A percentile compares a stretch with the other conserved stretches of the same genome.
Evolutionary conservation across 208 protist genomes (phyloP).

Genomic region (Trichomonas tenax): DNA sequence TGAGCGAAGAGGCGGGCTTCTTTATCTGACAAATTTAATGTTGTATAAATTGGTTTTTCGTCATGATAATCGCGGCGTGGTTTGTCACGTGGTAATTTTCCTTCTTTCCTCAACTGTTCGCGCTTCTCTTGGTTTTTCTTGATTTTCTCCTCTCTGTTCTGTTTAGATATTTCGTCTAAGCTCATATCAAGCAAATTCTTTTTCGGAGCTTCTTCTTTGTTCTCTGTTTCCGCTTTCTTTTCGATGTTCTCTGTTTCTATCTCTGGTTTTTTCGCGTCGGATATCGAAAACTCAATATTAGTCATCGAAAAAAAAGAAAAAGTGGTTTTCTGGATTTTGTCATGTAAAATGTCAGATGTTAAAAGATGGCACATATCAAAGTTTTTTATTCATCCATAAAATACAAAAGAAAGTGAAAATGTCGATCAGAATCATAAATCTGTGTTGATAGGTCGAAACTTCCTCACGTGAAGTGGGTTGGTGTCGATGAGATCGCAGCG

Average conservation of each 20-base stretch:
- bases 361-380: not conserved
- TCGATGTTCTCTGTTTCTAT: not conserved
- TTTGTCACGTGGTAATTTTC: not conserved
- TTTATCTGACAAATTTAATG: not conserved
- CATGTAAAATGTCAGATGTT: not conserved
- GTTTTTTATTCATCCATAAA: not conserved
- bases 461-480: not conserved
- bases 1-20: not conserved
- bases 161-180: not conserved
- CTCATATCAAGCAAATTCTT: not conserved
- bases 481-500: not conserved
- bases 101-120: not conserved
- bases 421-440: too few relatives aligned
- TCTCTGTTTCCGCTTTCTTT: not conserved
- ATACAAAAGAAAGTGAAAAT: not conserved
- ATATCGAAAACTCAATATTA: not conserved
- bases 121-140: not conserved
- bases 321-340: not conserved
- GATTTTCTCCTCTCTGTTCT: not conserved
- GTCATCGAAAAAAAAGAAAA: not conserved
- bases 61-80: not conserved
- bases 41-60: not conserved
- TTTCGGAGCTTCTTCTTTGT: not conserved
- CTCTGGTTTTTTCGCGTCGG: not conserved
- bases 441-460: not conserved